phyloP scores from a whole-genome alignment of 2,329 filamentous ascomycete species.

The Colletotrichum gloeosporioides region DNA sequence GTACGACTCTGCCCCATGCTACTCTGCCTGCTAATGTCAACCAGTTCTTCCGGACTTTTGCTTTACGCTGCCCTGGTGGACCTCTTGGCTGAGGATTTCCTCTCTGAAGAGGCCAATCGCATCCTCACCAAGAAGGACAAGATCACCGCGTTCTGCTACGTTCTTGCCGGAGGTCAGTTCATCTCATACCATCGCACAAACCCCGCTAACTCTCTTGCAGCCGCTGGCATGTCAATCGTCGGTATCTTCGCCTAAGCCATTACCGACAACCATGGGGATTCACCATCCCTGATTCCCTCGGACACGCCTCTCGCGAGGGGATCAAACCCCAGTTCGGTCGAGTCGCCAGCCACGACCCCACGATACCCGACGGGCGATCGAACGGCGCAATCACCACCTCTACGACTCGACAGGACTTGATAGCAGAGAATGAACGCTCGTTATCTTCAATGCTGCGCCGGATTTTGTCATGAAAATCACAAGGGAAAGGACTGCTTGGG shows the following conservation, averaged over 20 bases:
- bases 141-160: constrained; percentile 56
- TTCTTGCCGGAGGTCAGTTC: constrained; percentile 56
- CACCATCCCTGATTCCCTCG: not conserved
- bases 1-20: constrained; percentile 21
- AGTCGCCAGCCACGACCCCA: not conserved
- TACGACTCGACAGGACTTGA: not conserved
- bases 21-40: not conserved
- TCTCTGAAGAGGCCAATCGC: constrained; percentile 60
- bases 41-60: constrained; percentile 62
- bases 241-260: constrained; percentile 48
- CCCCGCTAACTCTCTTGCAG: constrained; percentile 28
- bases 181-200: not conserved
- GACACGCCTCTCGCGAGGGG: not conserved
- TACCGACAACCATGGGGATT: not conserved
- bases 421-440: constrained; percentile 10
- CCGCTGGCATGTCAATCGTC: constrained; percentile 51
- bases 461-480: not conserved
- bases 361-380: not conserved
- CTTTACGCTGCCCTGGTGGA: constrained; percentile 70
- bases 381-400: not conserved
- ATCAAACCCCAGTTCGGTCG: not conserved
- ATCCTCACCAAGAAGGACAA: constrained; percentile 58
- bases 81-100: constrained; percentile 68
- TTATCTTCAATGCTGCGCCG: constrained; percentile 1
- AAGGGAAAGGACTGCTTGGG: not conserved